Percentiles rank a stretch among this genome's conserved stretches.
Conservation (phyloP, 2,329 filamentous ascomycete species). For the Fusarium xylarioides region DNA sequence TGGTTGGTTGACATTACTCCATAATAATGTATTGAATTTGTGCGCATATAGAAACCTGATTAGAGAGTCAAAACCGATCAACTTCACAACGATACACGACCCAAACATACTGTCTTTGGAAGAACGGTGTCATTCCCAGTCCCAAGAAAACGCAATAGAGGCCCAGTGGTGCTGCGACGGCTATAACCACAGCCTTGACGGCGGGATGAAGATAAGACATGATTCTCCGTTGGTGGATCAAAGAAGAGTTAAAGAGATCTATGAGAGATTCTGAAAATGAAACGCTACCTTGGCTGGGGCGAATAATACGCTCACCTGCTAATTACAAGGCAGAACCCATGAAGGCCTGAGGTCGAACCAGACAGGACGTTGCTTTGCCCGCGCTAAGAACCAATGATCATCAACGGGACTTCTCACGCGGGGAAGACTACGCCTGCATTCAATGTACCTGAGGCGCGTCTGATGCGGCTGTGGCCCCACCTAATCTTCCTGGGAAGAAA, state of each 20-base stretch:
- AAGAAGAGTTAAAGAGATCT: background rate
- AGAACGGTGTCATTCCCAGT: constrained; percentile 70
- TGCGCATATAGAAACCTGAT: constrained; percentile 83
- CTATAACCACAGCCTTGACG: constrained; percentile 53
- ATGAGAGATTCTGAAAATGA: background rate
- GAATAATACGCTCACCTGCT: background rate
- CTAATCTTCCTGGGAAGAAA: constrained; percentile 14
- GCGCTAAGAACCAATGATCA: constrained; percentile 36
- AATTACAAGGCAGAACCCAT: constrained; percentile 11
- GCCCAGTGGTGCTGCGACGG: constrained; percentile 66
- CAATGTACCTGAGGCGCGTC: constrained; percentile 37
- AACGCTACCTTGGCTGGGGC: background rate
- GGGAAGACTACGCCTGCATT: background rate
- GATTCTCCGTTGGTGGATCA: background rate
- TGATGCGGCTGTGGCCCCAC: constrained; percentile 40
- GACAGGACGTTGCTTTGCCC: constrained; percentile 26
- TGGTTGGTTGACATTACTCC: constrained; percentile 77
- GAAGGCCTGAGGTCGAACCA: constrained; percentile 39
- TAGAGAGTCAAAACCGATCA: constrained; percentile 13
- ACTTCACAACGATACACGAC: constrained; percentile 4
- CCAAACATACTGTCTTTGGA: constrained; percentile 77
- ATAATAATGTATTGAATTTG: constrained; percentile 76
- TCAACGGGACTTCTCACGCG: constrained; percentile 29
- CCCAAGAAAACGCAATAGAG: constrained; percentile 74
- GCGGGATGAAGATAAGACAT: constrained; percentile 40